Conservation (phyloP, 441 rosid species). For the Geranium incanum region DNA sequence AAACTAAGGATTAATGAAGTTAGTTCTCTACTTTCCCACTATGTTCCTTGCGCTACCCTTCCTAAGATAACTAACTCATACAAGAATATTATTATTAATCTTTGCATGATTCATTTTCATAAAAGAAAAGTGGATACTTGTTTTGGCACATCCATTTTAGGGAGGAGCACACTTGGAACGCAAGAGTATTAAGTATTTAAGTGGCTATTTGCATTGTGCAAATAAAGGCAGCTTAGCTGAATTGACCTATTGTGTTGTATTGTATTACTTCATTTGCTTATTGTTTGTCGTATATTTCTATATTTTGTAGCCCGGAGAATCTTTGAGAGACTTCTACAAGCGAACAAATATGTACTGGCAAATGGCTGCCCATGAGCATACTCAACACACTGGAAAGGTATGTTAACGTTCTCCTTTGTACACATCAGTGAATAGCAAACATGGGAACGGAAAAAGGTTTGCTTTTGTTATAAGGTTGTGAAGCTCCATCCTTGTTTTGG, state of each 20-base stretch:
- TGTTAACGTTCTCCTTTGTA: slow-evolving; percentile 13
- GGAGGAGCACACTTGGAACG: background rate
- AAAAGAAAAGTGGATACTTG: background rate
- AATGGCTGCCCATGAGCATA: slow-evolving; percentile 98
- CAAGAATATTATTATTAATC: background rate
- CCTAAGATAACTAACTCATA: background rate
- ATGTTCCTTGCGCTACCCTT: background rate
- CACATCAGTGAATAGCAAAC: background rate
- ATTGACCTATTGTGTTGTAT: background rate
- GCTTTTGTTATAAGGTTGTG: background rate
- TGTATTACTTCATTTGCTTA: slow-evolving; percentile 5
- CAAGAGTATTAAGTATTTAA: background rate
- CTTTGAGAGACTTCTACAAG: slow-evolving; percentile 82
- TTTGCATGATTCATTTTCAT: background rate
- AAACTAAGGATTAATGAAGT: background rate
- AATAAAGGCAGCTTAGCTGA: background rate
- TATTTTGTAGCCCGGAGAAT: slow-evolving; percentile 75
- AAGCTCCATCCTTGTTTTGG: background rate
- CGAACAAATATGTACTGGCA: slow-evolving; percentile 96
- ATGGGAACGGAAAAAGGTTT: background rate
- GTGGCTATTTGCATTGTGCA: background rate
- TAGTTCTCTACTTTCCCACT: background rate
- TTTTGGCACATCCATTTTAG: background rate
- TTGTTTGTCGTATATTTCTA: slow-evolving; percentile 17
- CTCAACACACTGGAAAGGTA: slow-evolving; percentile 98